These are phyloP conservation scores for Backusella psychrophila DNA, from an alignment of 192 early-diverging fungal species.

Conservation along the genomic window DNA sequence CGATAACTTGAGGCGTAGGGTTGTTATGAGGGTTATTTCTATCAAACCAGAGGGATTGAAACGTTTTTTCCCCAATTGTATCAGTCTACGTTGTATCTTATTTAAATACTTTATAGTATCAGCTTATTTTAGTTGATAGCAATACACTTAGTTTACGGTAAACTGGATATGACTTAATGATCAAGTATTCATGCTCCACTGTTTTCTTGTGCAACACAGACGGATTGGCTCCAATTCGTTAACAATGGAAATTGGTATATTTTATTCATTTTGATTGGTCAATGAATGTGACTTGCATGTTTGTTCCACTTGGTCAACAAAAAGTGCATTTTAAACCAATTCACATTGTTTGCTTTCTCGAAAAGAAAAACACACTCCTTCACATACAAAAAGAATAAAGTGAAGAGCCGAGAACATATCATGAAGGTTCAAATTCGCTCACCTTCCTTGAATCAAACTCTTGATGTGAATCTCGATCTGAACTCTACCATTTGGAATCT, in stretches of 20 bases:
- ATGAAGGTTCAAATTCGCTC: constrained; percentile 12
- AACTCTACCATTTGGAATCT: constrained; percentile 16
- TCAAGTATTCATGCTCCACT: not conserved
- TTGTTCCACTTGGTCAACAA: not conserved
- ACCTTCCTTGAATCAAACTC: constrained; percentile 26
- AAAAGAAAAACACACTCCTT: not conserved
- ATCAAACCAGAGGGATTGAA: no score
- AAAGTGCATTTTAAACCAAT: not conserved
- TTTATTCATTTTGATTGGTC: not conserved
- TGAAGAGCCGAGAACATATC: not conserved
- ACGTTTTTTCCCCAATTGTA: no score
- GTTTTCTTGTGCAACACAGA: not conserved
- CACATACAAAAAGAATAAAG: not conserved
- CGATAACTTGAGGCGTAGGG: no score
- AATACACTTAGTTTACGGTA: not conserved
- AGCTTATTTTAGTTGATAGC: no score
- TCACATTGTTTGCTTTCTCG: not conserved
- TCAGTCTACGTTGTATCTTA: no score
- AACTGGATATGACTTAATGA: not conserved
- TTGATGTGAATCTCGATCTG: not conserved
- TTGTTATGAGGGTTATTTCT: no score
- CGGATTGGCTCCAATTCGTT: not conserved
- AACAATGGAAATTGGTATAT: not conserved
- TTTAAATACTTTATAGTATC: no score
- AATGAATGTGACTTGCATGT: not conserved